Evolutionary conservation across 2,329 filamentous ascomycete species (phyloP).

Genomic region (Dothideomycetes sp.): DNA sequence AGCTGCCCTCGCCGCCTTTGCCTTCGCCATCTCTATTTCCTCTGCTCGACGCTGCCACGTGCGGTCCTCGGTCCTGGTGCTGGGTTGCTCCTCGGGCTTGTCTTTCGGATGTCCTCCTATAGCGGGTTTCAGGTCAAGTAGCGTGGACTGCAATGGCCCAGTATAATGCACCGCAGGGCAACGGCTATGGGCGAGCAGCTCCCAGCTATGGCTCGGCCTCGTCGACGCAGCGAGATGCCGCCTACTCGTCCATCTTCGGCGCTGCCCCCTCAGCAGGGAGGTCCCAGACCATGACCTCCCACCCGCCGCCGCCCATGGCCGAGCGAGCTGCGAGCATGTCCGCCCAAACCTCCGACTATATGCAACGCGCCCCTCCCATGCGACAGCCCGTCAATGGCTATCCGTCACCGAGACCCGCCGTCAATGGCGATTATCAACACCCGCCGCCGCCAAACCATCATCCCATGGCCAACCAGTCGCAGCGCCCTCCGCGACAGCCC

Average conservation of each 20-base stretch:
- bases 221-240: slow-evolving; percentile 71
- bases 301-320: slow-evolving; percentile 48
- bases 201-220: slow-evolving; percentile 40
- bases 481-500: slow-evolving; percentile 22
- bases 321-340: slow-evolving; percentile 66
- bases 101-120: not conserved
- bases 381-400: slow-evolving; percentile 34
- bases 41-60: too few species aligned
- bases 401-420: slow-evolving; percentile 19
- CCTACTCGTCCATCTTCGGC: slow-evolving; percentile 94
- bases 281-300: slow-evolving; percentile 90
- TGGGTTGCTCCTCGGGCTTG: too few species aligned
- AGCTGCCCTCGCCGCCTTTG: too few species aligned
- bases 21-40: too few species aligned
- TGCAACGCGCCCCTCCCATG: slow-evolving; percentile 55
- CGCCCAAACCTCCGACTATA: slow-evolving; percentile 34
- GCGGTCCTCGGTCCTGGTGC: too few species aligned
- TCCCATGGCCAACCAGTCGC: slow-evolving; percentile 29
- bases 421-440: slow-evolving; percentile 25
- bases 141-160: slow-evolving; percentile 43
- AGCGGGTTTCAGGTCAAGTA: not conserved
- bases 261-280: slow-evolving; percentile 74
- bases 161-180: slow-evolving; percentile 50
- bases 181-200: slow-evolving; percentile 41
- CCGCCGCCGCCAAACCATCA: slow-evolving; percentile 21